A percentile compares a stretch with the other conserved stretches of the same genome.
These are phyloP conservation scores for Colletotrichum sp. DNA, from an alignment of 2,329 filamentous ascomycete genomes.

Conservation along the genomic window DNA sequence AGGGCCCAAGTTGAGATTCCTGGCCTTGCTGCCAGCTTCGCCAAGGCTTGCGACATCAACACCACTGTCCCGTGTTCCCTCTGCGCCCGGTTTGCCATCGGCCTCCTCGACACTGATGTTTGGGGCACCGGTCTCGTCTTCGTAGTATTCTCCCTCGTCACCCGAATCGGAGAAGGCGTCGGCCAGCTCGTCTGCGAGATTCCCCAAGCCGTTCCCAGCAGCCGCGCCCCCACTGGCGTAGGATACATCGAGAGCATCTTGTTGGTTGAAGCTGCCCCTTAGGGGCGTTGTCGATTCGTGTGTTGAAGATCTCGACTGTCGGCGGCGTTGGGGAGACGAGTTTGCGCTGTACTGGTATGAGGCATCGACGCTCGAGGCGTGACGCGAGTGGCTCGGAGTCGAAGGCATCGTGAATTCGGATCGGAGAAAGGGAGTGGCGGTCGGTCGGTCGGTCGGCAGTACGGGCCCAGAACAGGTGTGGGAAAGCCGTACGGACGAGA, in stretches of 20 bases:
- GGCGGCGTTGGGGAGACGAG: conserved; percentile 50
- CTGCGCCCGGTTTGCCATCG: conserved; percentile 26
- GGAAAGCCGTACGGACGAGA: not conserved
- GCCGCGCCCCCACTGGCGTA: conserved; percentile 48
- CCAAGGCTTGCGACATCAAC: conserved; percentile 39
- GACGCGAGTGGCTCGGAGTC: conserved; percentile 65
- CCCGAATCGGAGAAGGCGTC: conserved; percentile 73
- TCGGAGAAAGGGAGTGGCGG: not conserved
- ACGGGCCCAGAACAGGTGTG: not conserved
- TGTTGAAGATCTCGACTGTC: conserved; percentile 56
- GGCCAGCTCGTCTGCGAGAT: conserved; percentile 81
- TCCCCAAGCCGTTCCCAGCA: conserved; percentile 68
- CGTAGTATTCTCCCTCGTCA: conserved; percentile 60
- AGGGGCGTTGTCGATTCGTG: conserved; percentile 56
- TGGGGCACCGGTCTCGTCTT: conserved; percentile 25
- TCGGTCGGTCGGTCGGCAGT: not conserved
- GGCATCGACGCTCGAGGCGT: conserved; percentile 58
- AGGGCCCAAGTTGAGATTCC: conserved; percentile 47
- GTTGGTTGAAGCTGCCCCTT: conserved; percentile 53
- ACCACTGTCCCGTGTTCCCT: conserved; percentile 44
- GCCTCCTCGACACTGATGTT: conserved; percentile 28
- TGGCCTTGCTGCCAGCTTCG: conserved; percentile 29
- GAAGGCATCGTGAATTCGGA: conserved; percentile 40
- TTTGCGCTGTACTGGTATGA: conserved; percentile 41
- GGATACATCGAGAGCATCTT: conserved; percentile 51